These are phyloP conservation scores for Colletotrichum costaricense DNA, from an alignment of 2,329 filamentous ascomycete genomes.

Conservation along the genomic window DNA sequence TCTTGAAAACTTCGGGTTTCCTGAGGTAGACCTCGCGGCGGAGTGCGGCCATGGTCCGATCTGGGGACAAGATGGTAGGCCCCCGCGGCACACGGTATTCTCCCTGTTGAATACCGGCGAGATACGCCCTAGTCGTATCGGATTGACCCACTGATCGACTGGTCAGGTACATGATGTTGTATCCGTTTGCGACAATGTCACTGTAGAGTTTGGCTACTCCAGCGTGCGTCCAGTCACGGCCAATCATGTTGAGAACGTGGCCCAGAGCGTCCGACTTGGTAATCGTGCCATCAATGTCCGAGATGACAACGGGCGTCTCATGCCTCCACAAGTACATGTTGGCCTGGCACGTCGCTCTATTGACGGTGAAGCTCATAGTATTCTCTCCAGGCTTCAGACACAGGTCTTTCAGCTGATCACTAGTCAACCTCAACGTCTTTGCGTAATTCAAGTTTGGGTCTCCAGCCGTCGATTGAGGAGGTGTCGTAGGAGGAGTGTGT, in stretches of 20 bases:
- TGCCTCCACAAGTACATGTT: conserved; percentile 95
- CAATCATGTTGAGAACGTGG: conserved; percentile 96
- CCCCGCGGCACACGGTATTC: conserved; percentile 87
- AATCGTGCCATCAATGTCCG: conserved; percentile 98
- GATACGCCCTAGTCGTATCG: conserved; percentile 88
- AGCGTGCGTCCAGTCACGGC: conserved; percentile 96
- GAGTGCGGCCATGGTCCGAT: conserved; percentile 93
- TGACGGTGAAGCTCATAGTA: conserved; percentile 95
- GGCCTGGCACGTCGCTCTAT: conserved; percentile 90
- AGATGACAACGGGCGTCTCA: conserved; percentile 94
- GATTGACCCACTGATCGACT: conserved; percentile 94
- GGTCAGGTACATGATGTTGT: conserved; percentile 98
- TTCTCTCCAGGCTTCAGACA: conserved; percentile 88
- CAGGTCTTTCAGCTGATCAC: conserved; percentile 91
- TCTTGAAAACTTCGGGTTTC: conserved; percentile 99
- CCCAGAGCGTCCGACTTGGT: conserved; percentile 97
- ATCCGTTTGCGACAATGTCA: conserved; percentile 94
- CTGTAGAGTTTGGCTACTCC: conserved; percentile 98
- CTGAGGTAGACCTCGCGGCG: conserved; percentile 93
- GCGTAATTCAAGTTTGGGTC: conserved; percentile 90
- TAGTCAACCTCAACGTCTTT: conserved; percentile 94
- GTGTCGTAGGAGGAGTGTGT: conserved; percentile 76
- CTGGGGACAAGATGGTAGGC: conserved; percentile 93
- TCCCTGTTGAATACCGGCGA: conserved; percentile 90
- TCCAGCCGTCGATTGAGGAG: conserved; percentile 72